phyloP scores from a whole-genome alignment of 192 early-diverging fungal genomes.

The Backusella sp. region DNA sequence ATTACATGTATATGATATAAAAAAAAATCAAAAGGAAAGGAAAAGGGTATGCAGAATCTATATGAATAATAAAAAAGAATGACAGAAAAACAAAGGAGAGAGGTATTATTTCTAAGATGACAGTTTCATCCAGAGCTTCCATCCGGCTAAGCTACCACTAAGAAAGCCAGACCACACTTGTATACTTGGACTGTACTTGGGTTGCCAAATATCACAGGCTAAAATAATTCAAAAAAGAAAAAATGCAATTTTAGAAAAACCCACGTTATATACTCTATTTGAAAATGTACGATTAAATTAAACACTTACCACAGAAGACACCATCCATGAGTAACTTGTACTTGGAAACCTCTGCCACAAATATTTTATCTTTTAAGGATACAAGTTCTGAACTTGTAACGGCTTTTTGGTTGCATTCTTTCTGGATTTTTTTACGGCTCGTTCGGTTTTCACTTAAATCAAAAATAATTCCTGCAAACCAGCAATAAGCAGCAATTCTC shows the following conservation, averaged over 20 bases:
- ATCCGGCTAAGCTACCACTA: conserved; percentile 47
- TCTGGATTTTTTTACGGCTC: conserved; percentile 27
- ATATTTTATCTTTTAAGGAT: conserved; percentile 12
- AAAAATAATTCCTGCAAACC: conserved; percentile 69
- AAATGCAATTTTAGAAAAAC: conserved; percentile 8
- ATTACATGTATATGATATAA: not conserved
- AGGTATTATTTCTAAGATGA: conserved; percentile 11
- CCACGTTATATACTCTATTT: not conserved
- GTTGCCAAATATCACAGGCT: conserved; percentile 57
- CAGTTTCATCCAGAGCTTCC: conserved; percentile 44
- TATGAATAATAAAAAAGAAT: not conserved
- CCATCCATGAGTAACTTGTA: conserved; percentile 69
- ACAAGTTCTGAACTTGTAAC: conserved; percentile 18
- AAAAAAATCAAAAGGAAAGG: not conserved
- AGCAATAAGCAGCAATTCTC: conserved; percentile 60
- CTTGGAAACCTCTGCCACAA: conserved; percentile 46
- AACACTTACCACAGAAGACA: conserved; percentile 67
- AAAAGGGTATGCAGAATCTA: not conserved
- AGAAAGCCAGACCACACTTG: conserved; percentile 53
- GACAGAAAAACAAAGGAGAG: not conserved
- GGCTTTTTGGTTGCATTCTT: not conserved
- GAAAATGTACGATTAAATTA: conserved; percentile 16
- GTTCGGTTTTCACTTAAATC: conserved; percentile 58
- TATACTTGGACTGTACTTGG: conserved; percentile 44
- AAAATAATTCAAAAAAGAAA: conserved; percentile 16